Percentiles rank a stretch among this genome's conserved stretches.
Conservation (phyloP, 2,329 filamentous ascomycete genomes). For the Taxawa tesnikishii region DNA sequence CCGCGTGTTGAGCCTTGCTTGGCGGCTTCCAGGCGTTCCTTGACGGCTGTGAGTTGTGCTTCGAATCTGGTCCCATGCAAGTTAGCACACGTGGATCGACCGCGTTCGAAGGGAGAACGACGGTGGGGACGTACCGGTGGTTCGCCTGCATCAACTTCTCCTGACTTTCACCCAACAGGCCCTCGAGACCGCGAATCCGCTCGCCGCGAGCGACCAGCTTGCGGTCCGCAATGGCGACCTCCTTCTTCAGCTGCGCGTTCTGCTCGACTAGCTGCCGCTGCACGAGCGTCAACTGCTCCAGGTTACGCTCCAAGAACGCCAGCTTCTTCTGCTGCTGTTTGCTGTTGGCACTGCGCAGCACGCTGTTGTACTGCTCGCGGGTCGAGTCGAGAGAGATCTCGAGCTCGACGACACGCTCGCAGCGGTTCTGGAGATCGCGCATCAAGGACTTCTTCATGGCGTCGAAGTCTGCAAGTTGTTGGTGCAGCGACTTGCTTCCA, state of each 20-base stretch:
- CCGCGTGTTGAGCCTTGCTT: slow-evolving; percentile 85
- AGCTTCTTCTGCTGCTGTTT: slow-evolving; percentile 99
- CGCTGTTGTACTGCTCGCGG: slow-evolving; percentile 97
- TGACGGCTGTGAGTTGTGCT: slow-evolving; percentile 89
- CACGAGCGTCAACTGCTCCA: slow-evolving; percentile 94
- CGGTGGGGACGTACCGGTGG: slow-evolving; percentile 63
- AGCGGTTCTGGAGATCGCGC: slow-evolving; percentile 96
- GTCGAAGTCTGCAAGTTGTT: slow-evolving; percentile 97
- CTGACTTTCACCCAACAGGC: slow-evolving; percentile 86
- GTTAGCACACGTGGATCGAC: too few species aligned
- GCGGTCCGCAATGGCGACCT: slow-evolving; percentile 94
- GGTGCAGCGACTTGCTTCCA: slow-evolving; percentile 75
- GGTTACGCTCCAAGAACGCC: slow-evolving; percentile 95
- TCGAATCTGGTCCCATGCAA: slow-evolving; percentile 58
- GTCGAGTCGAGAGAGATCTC: slow-evolving; percentile 97
- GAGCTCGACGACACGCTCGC: slow-evolving; percentile 89
- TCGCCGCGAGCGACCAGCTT: slow-evolving; percentile 96
- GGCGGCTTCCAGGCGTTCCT: slow-evolving; percentile 91
- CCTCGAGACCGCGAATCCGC: slow-evolving; percentile 88
- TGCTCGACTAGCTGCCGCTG: slow-evolving; percentile 97
- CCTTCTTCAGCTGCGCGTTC: slow-evolving; percentile 94
- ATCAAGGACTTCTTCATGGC: slow-evolving; percentile 99
- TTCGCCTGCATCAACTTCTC: slow-evolving; percentile 97
- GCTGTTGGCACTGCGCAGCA: slow-evolving; percentile 92
- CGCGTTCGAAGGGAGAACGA: too few species aligned